A percentile compares a stretch with the other conserved stretches of the same genome.
These are phyloP conservation scores for Hygrocybe punicea DNA, from an alignment of 768 basidiomycete genomes.

Conservation along the genomic window DNA sequence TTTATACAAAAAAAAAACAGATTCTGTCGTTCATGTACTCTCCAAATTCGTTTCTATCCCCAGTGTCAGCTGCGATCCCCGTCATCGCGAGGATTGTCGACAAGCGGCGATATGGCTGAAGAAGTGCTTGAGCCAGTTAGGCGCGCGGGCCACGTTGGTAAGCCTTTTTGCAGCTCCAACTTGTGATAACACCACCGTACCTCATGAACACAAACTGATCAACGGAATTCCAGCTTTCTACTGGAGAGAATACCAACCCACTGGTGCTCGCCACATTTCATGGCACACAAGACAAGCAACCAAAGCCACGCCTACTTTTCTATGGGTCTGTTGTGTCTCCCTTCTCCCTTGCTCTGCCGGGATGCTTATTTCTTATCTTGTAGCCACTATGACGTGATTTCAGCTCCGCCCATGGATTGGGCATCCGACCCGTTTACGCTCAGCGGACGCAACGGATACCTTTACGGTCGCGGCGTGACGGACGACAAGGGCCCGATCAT, in stretches of 20 bases:
- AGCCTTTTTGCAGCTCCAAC: conserved; percentile 20
- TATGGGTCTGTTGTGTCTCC: conserved; percentile 79
- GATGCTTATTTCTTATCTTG: not conserved
- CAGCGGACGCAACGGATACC: conserved; percentile 79
- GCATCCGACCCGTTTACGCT: conserved; percentile 78
- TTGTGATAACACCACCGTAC: not conserved
- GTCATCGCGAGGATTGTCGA: conserved; percentile 80
- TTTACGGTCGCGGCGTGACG: conserved; percentile 87
- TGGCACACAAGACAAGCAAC: conserved; percentile 56
- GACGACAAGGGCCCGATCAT: conserved; percentile 97
- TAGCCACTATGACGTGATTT: conserved; percentile 96
- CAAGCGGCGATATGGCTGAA: conserved; percentile 93
- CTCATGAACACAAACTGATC: no score
- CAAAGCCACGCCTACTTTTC: conserved; percentile 76
- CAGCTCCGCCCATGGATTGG: conserved; percentile 75
- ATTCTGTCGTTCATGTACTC: conserved; percentile 74
- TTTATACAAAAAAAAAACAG: conserved; percentile 40
- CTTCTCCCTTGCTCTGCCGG: not conserved
- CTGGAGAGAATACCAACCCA: conserved; percentile 75
- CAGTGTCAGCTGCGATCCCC: conserved; percentile 69
- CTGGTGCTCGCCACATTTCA: conserved; percentile 86
- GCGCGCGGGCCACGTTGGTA: conserved; percentile 76
- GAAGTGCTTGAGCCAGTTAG: conserved; percentile 83
- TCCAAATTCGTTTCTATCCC: conserved; percentile 85
- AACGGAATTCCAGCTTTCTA: conserved; percentile 55